Conservation (phyloP, 2,329 filamentous ascomycete genomes). For the Pseudocercospora fijiensis region DNA sequence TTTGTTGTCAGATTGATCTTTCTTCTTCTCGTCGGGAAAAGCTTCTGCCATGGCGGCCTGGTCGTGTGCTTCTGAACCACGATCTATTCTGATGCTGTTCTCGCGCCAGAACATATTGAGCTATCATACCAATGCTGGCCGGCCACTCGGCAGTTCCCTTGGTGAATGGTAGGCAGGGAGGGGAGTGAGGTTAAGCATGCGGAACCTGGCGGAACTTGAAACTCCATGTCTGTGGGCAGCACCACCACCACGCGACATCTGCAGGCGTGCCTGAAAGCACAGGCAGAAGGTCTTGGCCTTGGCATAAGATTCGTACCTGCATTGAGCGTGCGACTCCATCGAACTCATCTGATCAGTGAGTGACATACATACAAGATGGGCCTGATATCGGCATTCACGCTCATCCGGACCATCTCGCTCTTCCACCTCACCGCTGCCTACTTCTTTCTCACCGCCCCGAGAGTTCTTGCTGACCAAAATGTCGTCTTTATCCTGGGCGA, state of each 20-base stretch:
- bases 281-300: not conserved
- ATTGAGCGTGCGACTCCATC: not conserved
- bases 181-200: not conserved
- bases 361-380: slow-evolving; percentile 58
- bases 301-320: slow-evolving; percentile 1
- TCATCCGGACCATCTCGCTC: slow-evolving; percentile 77
- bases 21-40: slow-evolving; percentile 7
- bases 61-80: not conserved
- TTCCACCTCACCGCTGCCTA: slow-evolving; percentile 82
- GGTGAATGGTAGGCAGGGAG: not conserved
- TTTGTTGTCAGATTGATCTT: slow-evolving; percentile 2
- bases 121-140: not conserved
- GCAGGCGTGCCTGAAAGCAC: not conserved
- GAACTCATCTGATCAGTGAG: not conserved
- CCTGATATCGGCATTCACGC: slow-evolving; percentile 73
- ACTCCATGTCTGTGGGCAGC: not conserved
- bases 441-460: slow-evolving; percentile 76
- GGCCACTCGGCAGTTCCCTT: slow-evolving; percentile 1
- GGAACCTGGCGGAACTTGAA: not conserved
- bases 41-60: not conserved
- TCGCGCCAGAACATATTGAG: slow-evolving; percentile 6
- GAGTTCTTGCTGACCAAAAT: slow-evolving; percentile 71
- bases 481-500: slow-evolving; percentile 80
- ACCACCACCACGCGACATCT: not conserved
- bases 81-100: not conserved